Percentiles rank a stretch among this genome's conserved stretches.
These are phyloP conservation scores for Lachancea dasiensis DNA, from an alignment of 805 yeast genomes.

Conservation along the genomic window DNA sequence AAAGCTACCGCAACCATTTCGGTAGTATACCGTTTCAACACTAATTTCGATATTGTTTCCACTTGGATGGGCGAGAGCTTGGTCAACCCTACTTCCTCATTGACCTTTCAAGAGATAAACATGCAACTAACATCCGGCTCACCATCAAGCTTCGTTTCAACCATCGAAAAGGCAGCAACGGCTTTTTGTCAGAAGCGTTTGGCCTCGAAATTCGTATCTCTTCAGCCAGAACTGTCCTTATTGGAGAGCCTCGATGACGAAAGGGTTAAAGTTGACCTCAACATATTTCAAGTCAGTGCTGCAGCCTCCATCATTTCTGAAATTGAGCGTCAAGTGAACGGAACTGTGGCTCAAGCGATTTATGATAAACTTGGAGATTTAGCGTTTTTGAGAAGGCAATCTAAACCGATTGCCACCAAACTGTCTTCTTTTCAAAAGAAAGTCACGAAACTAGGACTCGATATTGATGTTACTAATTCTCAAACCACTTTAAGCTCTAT, in stretches of 20 bases:
- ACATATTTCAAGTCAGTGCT: slow-evolving; percentile 57
- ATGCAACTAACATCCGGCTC: slow-evolving; percentile 12
- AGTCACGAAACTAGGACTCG: slow-evolving; percentile 57
- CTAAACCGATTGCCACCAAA: slow-evolving; percentile 75
- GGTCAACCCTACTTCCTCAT: slow-evolving; percentile 48
- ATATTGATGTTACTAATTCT: slow-evolving; percentile 68
- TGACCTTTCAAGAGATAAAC: slow-evolving; percentile 20
- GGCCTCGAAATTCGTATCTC: slow-evolving; percentile 12
- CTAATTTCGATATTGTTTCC: slow-evolving; percentile 64
- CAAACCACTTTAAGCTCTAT: slow-evolving; percentile 69
- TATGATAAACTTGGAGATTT: slow-evolving; percentile 71
- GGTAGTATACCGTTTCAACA: slow-evolving; percentile 74
- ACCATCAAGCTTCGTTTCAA: slow-evolving; percentile 12
- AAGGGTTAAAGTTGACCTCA: slow-evolving; percentile 61
- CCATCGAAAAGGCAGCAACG: slow-evolving; percentile 22
- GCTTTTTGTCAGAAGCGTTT: slow-evolving; percentile 25
- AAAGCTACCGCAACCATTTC: slow-evolving; percentile 63
- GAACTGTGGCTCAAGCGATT: slow-evolving; percentile 75
- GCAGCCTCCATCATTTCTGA: slow-evolving; percentile 64
- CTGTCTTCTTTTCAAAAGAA: slow-evolving; percentile 73
- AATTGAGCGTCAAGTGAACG: slow-evolving; percentile 71
- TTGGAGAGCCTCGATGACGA: slow-evolving; percentile 85
- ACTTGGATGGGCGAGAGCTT: slow-evolving; percentile 71
- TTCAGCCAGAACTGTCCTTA: slow-evolving; percentile 46
- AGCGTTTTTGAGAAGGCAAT: slow-evolving; percentile 82